A percentile compares a stretch with the other conserved stretches of the same genome.
Evolutionary conservation across 2,329 filamentous ascomycete species (phyloP).

Genomic region (Huntiella moniliformis): DNA sequence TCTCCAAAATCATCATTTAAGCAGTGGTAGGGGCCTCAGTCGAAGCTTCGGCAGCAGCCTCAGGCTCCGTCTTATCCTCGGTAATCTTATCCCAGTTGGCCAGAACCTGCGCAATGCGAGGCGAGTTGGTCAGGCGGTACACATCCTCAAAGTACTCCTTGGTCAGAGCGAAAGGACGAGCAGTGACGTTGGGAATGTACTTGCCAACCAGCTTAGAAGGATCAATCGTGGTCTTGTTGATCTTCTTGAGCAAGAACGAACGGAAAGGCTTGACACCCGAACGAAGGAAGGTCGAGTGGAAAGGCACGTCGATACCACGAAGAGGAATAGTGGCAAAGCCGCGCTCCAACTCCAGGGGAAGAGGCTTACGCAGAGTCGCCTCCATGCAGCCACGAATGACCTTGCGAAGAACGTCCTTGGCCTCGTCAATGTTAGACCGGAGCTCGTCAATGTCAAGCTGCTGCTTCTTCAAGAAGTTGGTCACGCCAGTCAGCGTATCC

Average conservation of each 20-base stretch:
- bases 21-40: no score
- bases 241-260: conserved; percentile 97
- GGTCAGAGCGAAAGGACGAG: conserved; percentile 81
- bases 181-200: conserved; percentile 98
- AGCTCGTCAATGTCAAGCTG: conserved; percentile 94
- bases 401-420: conserved; percentile 72
- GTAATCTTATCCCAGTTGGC: conserved; percentile 69
- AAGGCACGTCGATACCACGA: conserved; percentile 92
- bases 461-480: conserved; percentile 90
- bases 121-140: conserved; percentile 75
- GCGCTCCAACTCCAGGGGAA: conserved; percentile 74
- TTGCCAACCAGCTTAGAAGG: conserved; percentile 92
- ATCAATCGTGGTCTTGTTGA: conserved; percentile 97
- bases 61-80: conserved; percentile 25
- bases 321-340: conserved; percentile 95
- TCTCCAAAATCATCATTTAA: no score
- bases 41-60: no score
- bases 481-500: conserved; percentile 59
- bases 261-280: conserved; percentile 98
- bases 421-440: conserved; percentile 75
- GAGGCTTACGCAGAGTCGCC: conserved; percentile 73
- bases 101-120: conserved; percentile 58
- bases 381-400: conserved; percentile 82
- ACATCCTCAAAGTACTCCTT: conserved; percentile 99
- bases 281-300: conserved; percentile 96